Evolutionary conservation across 2,329 filamentous ascomycete genomes (phyloP), one percentile per base, ranked within the genome.

Genomic region (Helminthosporium solani): DNA sequence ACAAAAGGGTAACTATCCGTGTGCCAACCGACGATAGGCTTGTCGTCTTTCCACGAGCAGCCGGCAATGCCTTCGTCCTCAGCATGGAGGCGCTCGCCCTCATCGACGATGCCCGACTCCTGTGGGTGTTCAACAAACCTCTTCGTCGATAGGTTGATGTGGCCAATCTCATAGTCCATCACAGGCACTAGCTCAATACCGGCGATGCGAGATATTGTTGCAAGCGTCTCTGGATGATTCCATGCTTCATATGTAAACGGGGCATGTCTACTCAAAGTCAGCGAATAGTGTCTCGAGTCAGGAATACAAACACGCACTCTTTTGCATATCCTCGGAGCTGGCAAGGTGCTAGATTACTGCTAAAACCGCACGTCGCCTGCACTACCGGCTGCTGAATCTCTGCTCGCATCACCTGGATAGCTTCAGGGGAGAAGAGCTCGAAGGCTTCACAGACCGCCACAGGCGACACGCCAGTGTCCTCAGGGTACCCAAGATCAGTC

Each of bases 1-100:
- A 86, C 83, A 58, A 85, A 86, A 0, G 83, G 82, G 59, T 83
- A 85, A 58, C 78, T 82, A 63, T 86, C 84, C 0, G 72, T 78
- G 66, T 85, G 82, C 82, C 82, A 86, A 30, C 76, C 79, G 23
- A 85, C 77, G 19, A 82, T 77, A 4, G 81, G 77, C 53, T 76
- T 73, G 18, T 42, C 28, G 38, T 80, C 75, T 20, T 76, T 74
- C 54, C 68, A 72, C 4, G 66, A 64, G 39, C 69, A 73, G 20
- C 69, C 72, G 5, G 67, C 65, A 44, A 73, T 73, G 9, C 70
- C 71, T 45, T 77, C 72, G 41, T 74, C 70, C 3, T 65, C 66
- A 12, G 66, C 65, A 38, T 64, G 64, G n/a, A 57, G 65, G 15
- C 57, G 54, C 52, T 66, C 68, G 39, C 75, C 69, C 20, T 70